Conservation (phyloP, 179 eudicot genomes). For the Beta corolliflora region DNA sequence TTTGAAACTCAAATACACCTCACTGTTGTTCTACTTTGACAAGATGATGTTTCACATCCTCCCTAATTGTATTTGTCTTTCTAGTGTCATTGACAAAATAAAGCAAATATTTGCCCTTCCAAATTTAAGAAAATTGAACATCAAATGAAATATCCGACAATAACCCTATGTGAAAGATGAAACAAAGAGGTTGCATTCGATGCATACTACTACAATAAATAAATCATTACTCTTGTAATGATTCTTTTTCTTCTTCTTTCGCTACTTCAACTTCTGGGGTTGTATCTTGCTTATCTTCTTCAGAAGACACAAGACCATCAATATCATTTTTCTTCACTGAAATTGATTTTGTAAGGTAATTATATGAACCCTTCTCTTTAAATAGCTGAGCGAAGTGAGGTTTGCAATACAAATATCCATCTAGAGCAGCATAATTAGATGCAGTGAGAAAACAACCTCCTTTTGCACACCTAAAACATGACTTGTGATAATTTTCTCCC, state of each 20-base stretch:
- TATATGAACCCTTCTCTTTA: constrained; percentile 80
- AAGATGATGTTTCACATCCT: background rate
- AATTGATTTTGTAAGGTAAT: constrained; percentile 50
- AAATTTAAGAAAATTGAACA: background rate
- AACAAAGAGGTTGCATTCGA: constrained; percentile 16
- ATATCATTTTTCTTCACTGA: constrained; percentile 37
- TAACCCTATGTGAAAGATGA: background rate
- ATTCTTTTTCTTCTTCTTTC: background rate
- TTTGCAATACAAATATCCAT: constrained; percentile 82
- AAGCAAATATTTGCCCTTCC: background rate
- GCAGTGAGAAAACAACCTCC: constrained; percentile 70
- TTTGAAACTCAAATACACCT: background rate
- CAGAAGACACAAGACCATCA: background rate
- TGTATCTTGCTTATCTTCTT: constrained; percentile 18
- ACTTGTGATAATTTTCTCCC: constrained; percentile 75
- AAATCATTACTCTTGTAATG: background rate
- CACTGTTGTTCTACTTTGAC: background rate
- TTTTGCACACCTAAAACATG: constrained; percentile 83
- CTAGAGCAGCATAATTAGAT: constrained; percentile 81
- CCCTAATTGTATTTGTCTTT: background rate
- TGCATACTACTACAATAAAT: background rate
- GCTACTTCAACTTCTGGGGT: background rate
- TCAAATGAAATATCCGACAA: background rate
- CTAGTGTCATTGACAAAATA: background rate
- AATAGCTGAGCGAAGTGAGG: constrained; percentile 84